A percentile compares a stretch with the other conserved stretches of the same genome.
Evolutionary conservation across 805 yeast genomes (phyloP).

Genomic region (Barnettozyma populi): DNA sequence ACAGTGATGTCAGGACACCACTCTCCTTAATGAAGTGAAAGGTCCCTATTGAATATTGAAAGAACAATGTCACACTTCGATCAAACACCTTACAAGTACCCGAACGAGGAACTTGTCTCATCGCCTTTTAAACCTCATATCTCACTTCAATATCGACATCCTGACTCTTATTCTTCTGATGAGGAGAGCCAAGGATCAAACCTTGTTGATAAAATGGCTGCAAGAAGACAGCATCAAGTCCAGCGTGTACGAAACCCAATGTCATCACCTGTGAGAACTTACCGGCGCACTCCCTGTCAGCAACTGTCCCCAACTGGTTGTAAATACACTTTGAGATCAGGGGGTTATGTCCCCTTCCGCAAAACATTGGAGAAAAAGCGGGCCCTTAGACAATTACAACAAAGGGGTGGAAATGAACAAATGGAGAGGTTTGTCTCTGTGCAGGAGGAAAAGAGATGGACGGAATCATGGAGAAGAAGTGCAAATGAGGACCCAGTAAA

Average conservation of each 20-base stretch:
- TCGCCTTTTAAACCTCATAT: neutral
- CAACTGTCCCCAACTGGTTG: slow-evolving; percentile 9
- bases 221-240: slow-evolving; percentile 3
- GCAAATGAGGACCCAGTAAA: slow-evolving; percentile 11
- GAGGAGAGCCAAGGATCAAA: neutral
- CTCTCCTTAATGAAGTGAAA: no score
- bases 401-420: slow-evolving; percentile 20
- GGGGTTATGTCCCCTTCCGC: slow-evolving; percentile 18
- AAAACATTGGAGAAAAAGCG: slow-evolving; percentile 12
- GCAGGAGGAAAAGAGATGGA: slow-evolving; percentile 9
- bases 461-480: slow-evolving; percentile 4
- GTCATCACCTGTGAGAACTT: slow-evolving; percentile 9
- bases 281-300: neutral
- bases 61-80: neutral
- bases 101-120: neutral
- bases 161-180: slow-evolving; percentile 1
- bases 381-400: slow-evolving; percentile 9
- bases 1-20: no score
- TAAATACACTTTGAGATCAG: slow-evolving; percentile 21
- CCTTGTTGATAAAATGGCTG: slow-evolving; percentile 2
- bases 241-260: slow-evolving; percentile 8
- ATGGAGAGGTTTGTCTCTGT: slow-evolving; percentile 18
- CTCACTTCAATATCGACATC: neutral
- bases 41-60: no score
- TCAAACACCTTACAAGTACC: neutral